These are phyloP conservation scores for Phlyctochytrium planicorne DNA, from an alignment of 192 early-diverging fungal genomes.

Conservation along the genomic window DNA sequence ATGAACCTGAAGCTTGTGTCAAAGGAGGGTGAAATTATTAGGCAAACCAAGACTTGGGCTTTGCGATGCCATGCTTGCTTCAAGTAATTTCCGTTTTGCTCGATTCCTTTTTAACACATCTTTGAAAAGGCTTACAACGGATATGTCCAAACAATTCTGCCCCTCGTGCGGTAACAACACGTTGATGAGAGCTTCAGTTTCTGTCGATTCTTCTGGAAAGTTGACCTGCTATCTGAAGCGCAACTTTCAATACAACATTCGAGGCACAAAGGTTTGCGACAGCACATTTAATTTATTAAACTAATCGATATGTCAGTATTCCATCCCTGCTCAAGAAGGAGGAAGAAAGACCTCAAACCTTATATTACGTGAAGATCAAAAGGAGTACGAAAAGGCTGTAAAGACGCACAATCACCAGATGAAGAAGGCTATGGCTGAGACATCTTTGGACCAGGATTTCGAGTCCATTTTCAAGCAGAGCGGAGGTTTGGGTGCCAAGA, in stretches of 20 bases:
- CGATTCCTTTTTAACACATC: constrained; percentile 7
- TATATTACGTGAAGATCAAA: constrained; percentile 88
- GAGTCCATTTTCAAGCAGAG: background rate
- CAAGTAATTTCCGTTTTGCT: constrained; percentile 52
- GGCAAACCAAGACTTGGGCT: constrained; percentile 80
- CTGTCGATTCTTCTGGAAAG: constrained; percentile 76
- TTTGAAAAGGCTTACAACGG: constrained; percentile 61
- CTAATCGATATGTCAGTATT: constrained; percentile 49
- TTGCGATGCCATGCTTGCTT: constrained; percentile 93
- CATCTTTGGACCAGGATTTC: constrained; percentile 13
- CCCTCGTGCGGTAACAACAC: constrained; percentile 87
- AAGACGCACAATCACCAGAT: background rate
- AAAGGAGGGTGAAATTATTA: constrained; percentile 78
- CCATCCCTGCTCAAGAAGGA: constrained; percentile 80
- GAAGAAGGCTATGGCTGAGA: constrained; percentile 16
- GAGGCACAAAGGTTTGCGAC: constrained; percentile 75
- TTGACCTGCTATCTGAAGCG: constrained; percentile 82
- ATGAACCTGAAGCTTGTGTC: constrained; percentile 85
- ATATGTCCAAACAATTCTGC: constrained; percentile 93
- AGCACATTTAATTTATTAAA: background rate
- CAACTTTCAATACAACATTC: constrained; percentile 85
- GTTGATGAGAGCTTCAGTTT: constrained; percentile 78
- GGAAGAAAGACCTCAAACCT: constrained; percentile 67
- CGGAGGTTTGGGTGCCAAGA: constrained; percentile 6
- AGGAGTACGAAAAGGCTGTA: constrained; percentile 68